These are phyloP conservation scores for Botrytis byssoidea DNA, from an alignment of 2,329 filamentous ascomycete species.

Conservation along the genomic window DNA sequence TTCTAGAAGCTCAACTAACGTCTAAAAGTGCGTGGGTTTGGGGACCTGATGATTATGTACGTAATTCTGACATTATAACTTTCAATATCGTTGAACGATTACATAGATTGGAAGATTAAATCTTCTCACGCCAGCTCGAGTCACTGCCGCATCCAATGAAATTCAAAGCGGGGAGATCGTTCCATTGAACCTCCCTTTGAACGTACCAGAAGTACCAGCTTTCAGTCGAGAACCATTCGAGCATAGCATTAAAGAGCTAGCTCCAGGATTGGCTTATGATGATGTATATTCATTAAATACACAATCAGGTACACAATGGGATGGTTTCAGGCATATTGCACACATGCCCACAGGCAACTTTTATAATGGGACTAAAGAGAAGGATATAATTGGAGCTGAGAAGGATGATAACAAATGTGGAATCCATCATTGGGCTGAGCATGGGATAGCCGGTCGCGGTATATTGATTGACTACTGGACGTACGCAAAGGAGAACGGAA, in stretches of 20 bases:
- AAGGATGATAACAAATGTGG: constrained; percentile 34
- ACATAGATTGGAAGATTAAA: constrained; percentile 47
- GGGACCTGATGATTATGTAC: constrained; percentile 37
- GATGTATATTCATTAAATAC: constrained; percentile 60
- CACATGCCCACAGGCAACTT: constrained; percentile 32
- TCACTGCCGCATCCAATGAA: constrained; percentile 41
- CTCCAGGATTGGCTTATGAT: constrained; percentile 50
- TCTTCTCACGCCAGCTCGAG: constrained; percentile 45
- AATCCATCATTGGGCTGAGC: constrained; percentile 41
- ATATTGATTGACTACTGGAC: constrained; percentile 43
- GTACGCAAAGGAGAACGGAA: constrained; percentile 41
- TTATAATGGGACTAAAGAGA: constrained; percentile 35
- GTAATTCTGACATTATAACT: neutral
- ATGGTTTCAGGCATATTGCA: constrained; percentile 49
- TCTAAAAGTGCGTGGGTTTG: constrained; percentile 37
- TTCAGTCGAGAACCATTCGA: constrained; percentile 40
- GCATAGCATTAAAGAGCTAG: constrained; percentile 37
- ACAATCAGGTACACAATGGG: constrained; percentile 58
- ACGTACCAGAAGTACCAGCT: constrained; percentile 39
- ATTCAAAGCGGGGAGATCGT: constrained; percentile 17
- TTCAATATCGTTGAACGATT: neutral
- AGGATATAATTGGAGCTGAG: constrained; percentile 32
- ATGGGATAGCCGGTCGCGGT: constrained; percentile 26
- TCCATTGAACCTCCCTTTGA: constrained; percentile 11
- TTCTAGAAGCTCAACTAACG: neutral